A percentile compares a stretch with the other conserved stretches of the same genome.
Conservation (phyloP, 805 yeast species). For the Tanozyma kutaoensis region DNA sequence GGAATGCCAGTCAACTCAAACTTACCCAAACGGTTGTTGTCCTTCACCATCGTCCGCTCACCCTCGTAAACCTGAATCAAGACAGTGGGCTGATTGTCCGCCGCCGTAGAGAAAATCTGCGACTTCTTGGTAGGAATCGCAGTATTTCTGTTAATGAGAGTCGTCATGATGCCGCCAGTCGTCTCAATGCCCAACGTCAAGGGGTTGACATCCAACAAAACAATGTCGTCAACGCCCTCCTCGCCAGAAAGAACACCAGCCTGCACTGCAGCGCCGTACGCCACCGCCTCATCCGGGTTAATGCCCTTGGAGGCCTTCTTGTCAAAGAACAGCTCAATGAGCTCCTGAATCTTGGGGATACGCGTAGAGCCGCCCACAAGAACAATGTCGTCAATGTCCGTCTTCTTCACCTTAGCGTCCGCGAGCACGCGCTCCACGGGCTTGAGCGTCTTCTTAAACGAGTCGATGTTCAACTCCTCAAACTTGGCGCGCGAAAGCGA, state of each 20-base stretch:
- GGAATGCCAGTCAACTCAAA: constrained; percentile 81
- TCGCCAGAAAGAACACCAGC: constrained; percentile 11
- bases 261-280: constrained; percentile 2
- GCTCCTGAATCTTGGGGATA: constrained; percentile 10
- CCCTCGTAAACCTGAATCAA: constrained; percentile 92
- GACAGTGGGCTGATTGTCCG: constrained; percentile 92
- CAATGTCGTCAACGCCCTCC: constrained; percentile 5
- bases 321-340: constrained; percentile 9
- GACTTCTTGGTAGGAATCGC: constrained; percentile 93
- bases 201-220: constrained; percentile 86
- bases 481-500: constrained; percentile 10
- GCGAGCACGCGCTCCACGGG: constrained; percentile 9
- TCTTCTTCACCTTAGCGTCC: constrained; percentile 9
- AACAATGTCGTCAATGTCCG: constrained; percentile 9
- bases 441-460: constrained; percentile 10
- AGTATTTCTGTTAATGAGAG: constrained; percentile 87
- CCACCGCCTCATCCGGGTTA: not conserved
- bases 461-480: constrained; percentile 10
- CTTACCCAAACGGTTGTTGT: constrained; percentile 81
- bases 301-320: constrained; percentile 12
- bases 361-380: constrained; percentile 11
- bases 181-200: constrained; percentile 93
- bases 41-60: constrained; percentile 91
- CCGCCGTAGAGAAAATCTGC: constrained; percentile 91
- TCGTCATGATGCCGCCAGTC: constrained; percentile 96